Conservation (phyloP, 2,329 filamentous ascomycete species). For the Sporothrix brasiliensis region DNA sequence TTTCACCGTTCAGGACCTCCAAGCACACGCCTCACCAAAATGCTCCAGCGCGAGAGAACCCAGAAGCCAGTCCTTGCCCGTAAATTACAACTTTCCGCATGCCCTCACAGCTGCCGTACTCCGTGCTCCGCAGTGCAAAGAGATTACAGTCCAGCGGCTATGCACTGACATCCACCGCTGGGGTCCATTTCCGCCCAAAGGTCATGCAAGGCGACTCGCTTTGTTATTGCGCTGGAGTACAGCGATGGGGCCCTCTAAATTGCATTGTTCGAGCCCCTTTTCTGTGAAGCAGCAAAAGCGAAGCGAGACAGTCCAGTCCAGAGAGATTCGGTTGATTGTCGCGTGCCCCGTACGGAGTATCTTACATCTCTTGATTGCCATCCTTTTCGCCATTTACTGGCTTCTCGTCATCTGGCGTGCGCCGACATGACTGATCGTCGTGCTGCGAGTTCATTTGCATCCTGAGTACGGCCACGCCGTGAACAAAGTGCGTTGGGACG, state of each 20-base stretch:
- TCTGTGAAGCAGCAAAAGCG: neutral
- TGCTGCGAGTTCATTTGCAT: neutral
- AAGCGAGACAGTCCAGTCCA: neutral
- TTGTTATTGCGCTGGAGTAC: slow-evolving; percentile 2
- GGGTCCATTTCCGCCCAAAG: neutral
- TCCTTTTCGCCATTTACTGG: neutral
- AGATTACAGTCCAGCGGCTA: slow-evolving; percentile 10
- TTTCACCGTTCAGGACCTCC: slow-evolving; percentile 28
- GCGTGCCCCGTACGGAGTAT: neutral
- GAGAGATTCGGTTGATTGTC: neutral
- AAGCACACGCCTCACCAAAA: slow-evolving; percentile 21
- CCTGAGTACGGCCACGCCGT: neutral
- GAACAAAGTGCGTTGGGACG: neutral
- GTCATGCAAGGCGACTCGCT: slow-evolving; percentile 23
- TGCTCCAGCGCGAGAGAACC: neutral
- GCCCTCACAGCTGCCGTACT: slow-evolving; percentile 5
- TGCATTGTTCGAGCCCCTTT: slow-evolving; percentile 27
- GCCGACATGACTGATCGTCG: neutral
- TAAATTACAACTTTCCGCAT: neutral
- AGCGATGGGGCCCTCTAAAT: slow-evolving; percentile 16
- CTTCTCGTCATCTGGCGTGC: neutral
- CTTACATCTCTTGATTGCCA: no score
- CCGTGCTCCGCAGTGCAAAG: slow-evolving; percentile 20
- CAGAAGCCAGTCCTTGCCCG: slow-evolving; percentile 4
- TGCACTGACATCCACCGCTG: slow-evolving; percentile 14